Evolutionary conservation across 352 stramenopile genomes (phyloP).

Genomic region (Globisporangium canariense): DNA sequence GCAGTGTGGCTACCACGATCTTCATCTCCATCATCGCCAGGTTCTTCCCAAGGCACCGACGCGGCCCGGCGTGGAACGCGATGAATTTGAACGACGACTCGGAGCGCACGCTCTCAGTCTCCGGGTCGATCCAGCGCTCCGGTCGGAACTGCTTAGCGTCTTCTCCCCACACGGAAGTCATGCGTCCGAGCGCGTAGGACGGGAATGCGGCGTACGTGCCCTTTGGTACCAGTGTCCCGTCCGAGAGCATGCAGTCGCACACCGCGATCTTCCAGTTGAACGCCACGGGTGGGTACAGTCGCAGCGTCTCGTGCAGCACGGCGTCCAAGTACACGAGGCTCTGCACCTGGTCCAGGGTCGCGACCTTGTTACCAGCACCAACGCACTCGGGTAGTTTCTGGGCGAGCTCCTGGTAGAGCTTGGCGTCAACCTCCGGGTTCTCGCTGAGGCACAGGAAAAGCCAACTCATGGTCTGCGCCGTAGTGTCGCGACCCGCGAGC

Average conservation of each 20-base stretch:
- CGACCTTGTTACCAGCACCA: not conserved
- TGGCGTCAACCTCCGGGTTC: conserved; percentile 32
- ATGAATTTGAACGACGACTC: conserved; percentile 39
- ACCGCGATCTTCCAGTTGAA: conserved; percentile 22
- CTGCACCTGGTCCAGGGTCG: conserved; percentile 11
- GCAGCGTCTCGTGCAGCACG: conserved; percentile 17
- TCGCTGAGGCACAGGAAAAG: conserved; percentile 44
- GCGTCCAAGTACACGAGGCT: conserved; percentile 4
- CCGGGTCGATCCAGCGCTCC: conserved; percentile 29
- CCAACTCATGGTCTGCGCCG: conserved; percentile 47
- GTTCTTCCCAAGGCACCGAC: conserved; percentile 37
- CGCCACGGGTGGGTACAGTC: conserved; percentile 14
- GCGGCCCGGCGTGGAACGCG: conserved; percentile 38
- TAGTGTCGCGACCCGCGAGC: conserved; percentile 63
- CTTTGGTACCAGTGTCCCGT: conserved; percentile 24
- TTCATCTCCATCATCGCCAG: conserved; percentile 54
- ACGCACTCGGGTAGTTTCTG: not conserved
- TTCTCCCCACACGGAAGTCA: conserved; percentile 24
- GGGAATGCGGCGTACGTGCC: conserved; percentile 22
- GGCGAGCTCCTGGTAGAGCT: not conserved
- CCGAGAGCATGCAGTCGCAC: conserved; percentile 29
- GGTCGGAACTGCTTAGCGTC: conserved; percentile 34
- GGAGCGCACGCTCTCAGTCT: conserved; percentile 13
- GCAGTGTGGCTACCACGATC: conserved; percentile 28
- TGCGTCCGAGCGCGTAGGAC: conserved; percentile 29